These are phyloP conservation scores for Pythium scleroteichum DNA, from an alignment of 352 stramenopile genomes.

Conservation along the genomic window DNA sequence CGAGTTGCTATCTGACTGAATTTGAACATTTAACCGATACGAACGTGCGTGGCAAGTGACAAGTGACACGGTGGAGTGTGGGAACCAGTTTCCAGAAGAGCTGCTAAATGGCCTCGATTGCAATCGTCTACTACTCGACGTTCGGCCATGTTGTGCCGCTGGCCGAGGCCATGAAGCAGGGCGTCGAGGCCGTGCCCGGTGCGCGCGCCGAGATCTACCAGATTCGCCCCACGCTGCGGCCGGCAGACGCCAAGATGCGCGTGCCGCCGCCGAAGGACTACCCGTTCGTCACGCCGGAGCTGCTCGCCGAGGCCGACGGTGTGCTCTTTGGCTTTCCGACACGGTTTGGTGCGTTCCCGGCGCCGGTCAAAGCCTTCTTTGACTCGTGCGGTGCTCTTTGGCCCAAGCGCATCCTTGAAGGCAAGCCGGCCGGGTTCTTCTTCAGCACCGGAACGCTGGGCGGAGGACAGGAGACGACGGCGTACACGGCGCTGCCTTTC, in stretches of 20 bases:
- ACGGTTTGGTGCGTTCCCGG: slow-evolving; percentile 72
- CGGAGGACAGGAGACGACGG: slow-evolving; percentile 90
- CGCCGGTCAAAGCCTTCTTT: slow-evolving; percentile 90
- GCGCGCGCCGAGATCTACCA: slow-evolving; percentile 54
- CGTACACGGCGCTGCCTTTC: slow-evolving; percentile 80
- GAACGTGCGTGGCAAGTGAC: slow-evolving; percentile 1
- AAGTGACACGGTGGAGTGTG: background rate
- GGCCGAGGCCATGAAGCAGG: slow-evolving; percentile 55
- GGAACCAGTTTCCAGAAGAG: background rate
- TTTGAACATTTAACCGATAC: slow-evolving; percentile 6
- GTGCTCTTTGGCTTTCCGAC: slow-evolving; percentile 88
- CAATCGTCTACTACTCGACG: slow-evolving; percentile 73
- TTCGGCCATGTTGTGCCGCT: slow-evolving; percentile 75
- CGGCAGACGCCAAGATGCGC: slow-evolving; percentile 65
- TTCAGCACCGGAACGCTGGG: slow-evolving; percentile 77
- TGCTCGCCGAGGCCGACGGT: slow-evolving; percentile 65
- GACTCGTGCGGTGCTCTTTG: slow-evolving; percentile 84
- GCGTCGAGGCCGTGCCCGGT: slow-evolving; percentile 51
- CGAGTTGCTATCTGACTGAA: too few species aligned
- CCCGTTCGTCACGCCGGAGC: slow-evolving; percentile 49
- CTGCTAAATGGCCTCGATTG: slow-evolving; percentile 45
- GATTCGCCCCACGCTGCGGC: slow-evolving; percentile 64
- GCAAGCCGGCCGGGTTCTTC: slow-evolving; percentile 89
- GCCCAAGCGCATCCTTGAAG: slow-evolving; percentile 69
- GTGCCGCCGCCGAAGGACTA: slow-evolving; percentile 56